A percentile compares a stretch with the other conserved stretches of the same genome.
phyloP scores from a whole-genome alignment of 2,329 filamentous ascomycete genomes.

The Colletotrichum tropicale region DNA sequence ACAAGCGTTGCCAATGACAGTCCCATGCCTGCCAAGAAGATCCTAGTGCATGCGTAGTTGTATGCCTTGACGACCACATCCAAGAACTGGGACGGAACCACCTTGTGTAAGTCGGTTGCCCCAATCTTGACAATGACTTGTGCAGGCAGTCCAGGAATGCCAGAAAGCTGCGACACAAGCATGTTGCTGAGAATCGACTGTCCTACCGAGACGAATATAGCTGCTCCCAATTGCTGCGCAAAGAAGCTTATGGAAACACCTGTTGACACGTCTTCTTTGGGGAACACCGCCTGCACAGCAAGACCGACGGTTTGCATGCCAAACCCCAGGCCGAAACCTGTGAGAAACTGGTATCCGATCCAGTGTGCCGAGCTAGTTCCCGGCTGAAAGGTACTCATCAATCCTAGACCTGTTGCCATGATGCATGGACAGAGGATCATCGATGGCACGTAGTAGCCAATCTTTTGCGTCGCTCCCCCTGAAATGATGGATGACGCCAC shows the following conservation, averaged over 20 bases:
- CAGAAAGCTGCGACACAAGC: slow-evolving; percentile 41
- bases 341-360: slow-evolving; percentile 65
- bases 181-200: slow-evolving; percentile 57
- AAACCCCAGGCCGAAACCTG: slow-evolving; percentile 63
- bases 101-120: slow-evolving; percentile 63
- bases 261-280: slow-evolving; percentile 55
- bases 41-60: slow-evolving; percentile 65
- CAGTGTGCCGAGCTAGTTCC: slow-evolving; percentile 53
- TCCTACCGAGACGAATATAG: slow-evolving; percentile 62
- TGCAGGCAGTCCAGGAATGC: slow-evolving; percentile 48
- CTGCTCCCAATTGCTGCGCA: slow-evolving; percentile 62
- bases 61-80: slow-evolving; percentile 65
- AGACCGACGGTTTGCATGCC: slow-evolving; percentile 63
- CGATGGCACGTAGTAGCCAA: slow-evolving; percentile 65
- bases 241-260: slow-evolving; percentile 63
- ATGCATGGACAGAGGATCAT: slow-evolving; percentile 57
- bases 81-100: slow-evolving; percentile 55
- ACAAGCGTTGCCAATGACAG: slow-evolving; percentile 60
- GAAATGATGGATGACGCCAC: slow-evolving; percentile 55
- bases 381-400: slow-evolving; percentile 60
- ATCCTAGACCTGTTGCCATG: slow-evolving; percentile 57
- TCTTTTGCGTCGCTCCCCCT: slow-evolving; percentile 52
- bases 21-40: slow-evolving; percentile 67
- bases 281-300: slow-evolving; percentile 60
- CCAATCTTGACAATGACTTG: slow-evolving; percentile 49